Conservation (phyloP, 305 asterid genomes). For the Petunia hybrid region DNA sequence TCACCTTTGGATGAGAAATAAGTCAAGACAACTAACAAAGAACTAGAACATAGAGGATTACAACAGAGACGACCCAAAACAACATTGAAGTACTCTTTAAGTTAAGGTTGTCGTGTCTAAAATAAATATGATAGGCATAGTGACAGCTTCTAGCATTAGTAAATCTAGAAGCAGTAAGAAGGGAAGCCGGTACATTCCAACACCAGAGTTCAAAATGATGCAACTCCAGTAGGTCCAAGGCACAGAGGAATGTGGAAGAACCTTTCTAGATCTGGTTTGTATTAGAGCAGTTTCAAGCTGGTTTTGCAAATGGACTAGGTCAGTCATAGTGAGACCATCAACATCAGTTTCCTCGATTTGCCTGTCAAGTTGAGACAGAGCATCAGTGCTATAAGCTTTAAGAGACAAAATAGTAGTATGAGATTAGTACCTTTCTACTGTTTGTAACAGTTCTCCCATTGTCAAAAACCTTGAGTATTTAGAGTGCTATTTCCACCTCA, state of each 20-base stretch:
- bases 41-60: neutral
- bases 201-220: neutral
- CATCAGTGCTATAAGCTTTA: neutral
- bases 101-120: neutral
- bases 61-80: neutral
- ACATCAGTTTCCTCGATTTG: conserved; percentile 44
- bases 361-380: conserved; percentile 38
- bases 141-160: neutral
- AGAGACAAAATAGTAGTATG: neutral
- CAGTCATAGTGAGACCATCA: conserved; percentile 46
- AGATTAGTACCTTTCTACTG: conserved; percentile 51
- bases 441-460: conserved; percentile 51
- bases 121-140: neutral
- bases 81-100: neutral
- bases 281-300: conserved; percentile 55
- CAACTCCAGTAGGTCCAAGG: neutral
- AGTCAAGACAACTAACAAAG: neutral
- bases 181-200: neutral
- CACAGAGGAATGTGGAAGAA: conserved; percentile 14
- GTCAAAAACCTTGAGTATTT: conserved; percentile 39
- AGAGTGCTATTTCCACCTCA: conserved; percentile 37
- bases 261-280: conserved; percentile 57
- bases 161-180: neutral
- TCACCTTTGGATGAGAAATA: neutral
- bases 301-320: conserved; percentile 52